These are phyloP conservation scores for Anthracocystis walkeri DNA, from an alignment of 1,284 basidiomycete species.

Conservation along the genomic window DNA sequence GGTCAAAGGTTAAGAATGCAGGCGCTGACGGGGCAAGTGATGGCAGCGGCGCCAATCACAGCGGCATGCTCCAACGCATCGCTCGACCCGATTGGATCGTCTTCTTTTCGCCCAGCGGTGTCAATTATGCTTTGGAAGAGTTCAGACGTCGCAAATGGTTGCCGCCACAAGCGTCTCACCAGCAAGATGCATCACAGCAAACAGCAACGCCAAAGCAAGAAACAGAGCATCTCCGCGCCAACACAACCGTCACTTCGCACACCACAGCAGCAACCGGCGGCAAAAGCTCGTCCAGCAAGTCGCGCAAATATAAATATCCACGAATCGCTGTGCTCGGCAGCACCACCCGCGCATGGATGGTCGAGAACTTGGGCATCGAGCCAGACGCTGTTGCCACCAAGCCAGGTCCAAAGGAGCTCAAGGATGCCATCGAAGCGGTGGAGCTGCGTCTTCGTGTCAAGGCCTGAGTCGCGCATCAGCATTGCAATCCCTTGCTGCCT, in stretches of 20 bases:
- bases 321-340: conserved; percentile 62
- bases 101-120: conserved; percentile 68
- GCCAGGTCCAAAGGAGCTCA: conserved; percentile 61
- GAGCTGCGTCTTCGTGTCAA: conserved; percentile 43
- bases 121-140: conserved; percentile 61
- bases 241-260: conserved; percentile 35
- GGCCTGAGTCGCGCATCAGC: neutral
- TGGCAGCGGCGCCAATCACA: conserved; percentile 1
- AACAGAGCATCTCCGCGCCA: conserved; percentile 2
- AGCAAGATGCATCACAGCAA: neutral
- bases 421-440: conserved; percentile 59
- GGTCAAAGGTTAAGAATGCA: conserved; percentile 27
- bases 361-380: conserved; percentile 52
- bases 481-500: neutral
- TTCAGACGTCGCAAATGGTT: conserved; percentile 59
- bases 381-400: conserved; percentile 61
- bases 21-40: conserved; percentile 3
- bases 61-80: conserved; percentile 15
- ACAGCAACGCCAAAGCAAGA: neutral
- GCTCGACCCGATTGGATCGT: conserved; percentile 65
- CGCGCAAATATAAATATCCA: conserved; percentile 49
- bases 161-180: conserved; percentile 17
- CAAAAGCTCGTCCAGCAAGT: conserved; percentile 2
- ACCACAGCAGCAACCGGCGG: neutral
- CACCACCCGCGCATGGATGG: conserved; percentile 60